A percentile compares a stretch with the other conserved stretches of the same genome.
Evolutionary conservation across 2,329 filamentous ascomycete genomes (phyloP).

Genomic region (Xylaria sp.): DNA sequence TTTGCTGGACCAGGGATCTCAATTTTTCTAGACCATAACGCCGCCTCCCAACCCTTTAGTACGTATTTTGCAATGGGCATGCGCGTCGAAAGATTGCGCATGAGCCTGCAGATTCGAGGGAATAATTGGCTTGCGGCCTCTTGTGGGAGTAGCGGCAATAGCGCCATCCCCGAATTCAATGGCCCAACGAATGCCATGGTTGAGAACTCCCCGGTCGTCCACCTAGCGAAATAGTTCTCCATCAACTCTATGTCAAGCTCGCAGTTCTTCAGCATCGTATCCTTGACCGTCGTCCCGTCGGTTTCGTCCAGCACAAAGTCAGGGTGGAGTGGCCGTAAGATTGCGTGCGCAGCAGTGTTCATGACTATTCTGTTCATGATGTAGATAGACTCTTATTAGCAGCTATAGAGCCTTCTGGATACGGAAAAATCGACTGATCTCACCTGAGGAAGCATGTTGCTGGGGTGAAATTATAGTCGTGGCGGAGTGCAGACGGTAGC

Average conservation of each 20-base stretch:
- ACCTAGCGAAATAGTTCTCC: slow-evolving; percentile 31
- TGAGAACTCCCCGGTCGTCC: slow-evolving; percentile 26
- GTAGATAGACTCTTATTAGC: background rate
- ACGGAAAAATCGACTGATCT: background rate
- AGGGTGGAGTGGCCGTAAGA: slow-evolving; percentile 17
- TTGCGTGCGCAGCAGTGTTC: slow-evolving; percentile 13
- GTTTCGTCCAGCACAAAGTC: slow-evolving; percentile 6
- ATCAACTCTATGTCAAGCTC: slow-evolving; percentile 24
- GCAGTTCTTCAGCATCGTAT: slow-evolving; percentile 12
- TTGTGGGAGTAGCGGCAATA: slow-evolving; percentile 25
- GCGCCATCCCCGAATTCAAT: slow-evolving; percentile 24
- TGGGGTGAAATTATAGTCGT: slow-evolving; percentile 32
- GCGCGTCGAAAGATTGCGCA: slow-evolving; percentile 14
- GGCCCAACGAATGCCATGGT: slow-evolving; percentile 23
- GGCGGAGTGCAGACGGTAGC: slow-evolving; percentile 15
- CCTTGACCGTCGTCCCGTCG: slow-evolving; percentile 5
- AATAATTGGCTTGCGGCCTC: slow-evolving; percentile 19
- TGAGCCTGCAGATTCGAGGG: slow-evolving; percentile 26
- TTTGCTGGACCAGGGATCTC: slow-evolving; percentile 24
- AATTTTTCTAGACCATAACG: slow-evolving; percentile 18
- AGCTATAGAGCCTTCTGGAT: background rate
- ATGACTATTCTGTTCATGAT: slow-evolving; percentile 16
- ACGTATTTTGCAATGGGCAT: slow-evolving; percentile 29
- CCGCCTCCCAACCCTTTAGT: slow-evolving; percentile 31
- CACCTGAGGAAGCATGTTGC: slow-evolving; percentile 33